Conservation (phyloP, 1,284 basidiomycete species). For the Coniophora puteana region DNA sequence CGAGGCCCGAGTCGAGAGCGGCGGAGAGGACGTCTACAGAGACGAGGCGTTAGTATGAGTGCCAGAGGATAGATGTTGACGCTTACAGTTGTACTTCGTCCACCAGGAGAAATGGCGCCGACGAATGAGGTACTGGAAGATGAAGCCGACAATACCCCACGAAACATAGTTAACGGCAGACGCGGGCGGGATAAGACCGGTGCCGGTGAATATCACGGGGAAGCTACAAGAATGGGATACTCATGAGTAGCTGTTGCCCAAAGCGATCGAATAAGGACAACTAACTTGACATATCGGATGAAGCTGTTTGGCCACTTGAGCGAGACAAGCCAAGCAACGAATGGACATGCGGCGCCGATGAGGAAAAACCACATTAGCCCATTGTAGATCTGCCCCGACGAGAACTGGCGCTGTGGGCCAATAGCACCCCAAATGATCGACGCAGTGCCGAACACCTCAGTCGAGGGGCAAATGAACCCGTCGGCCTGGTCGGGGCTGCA, state of each 20-base stretch:
- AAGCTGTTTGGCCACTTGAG: constrained; percentile 40
- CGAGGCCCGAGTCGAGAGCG: constrained; percentile 47
- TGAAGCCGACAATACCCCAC: constrained; percentile 47
- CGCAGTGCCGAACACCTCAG: constrained; percentile 35
- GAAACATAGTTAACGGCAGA: constrained; percentile 43
- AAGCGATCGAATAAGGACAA: constrained; percentile 27
- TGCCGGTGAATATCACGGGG: constrained; percentile 53
- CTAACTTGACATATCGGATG: constrained; percentile 44
- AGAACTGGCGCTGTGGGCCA: constrained; percentile 35
- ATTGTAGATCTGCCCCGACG: constrained; percentile 23
- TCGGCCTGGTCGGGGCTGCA: constrained; percentile 16
- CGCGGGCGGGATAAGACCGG: constrained; percentile 48
- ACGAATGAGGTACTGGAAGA: constrained; percentile 54
- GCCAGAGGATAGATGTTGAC: not conserved
- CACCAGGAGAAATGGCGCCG: constrained; percentile 50
- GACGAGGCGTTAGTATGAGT: not conserved
- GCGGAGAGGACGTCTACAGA: constrained; percentile 43
- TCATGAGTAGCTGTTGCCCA: constrained; percentile 10
- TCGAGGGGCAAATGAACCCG: constrained; percentile 36
- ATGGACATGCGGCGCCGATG: constrained; percentile 45
- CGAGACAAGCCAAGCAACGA: constrained; percentile 34
- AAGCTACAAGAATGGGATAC: constrained; percentile 27
- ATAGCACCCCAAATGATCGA: constrained; percentile 41
- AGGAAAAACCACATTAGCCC: constrained; percentile 53
- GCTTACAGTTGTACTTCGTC: constrained; percentile 50